Percentiles rank a stretch among this genome's conserved stretches.
Evolutionary conservation across 176 grass and related monocot genomes (phyloP).

Genomic region (Oropetium thomaeum): DNA sequence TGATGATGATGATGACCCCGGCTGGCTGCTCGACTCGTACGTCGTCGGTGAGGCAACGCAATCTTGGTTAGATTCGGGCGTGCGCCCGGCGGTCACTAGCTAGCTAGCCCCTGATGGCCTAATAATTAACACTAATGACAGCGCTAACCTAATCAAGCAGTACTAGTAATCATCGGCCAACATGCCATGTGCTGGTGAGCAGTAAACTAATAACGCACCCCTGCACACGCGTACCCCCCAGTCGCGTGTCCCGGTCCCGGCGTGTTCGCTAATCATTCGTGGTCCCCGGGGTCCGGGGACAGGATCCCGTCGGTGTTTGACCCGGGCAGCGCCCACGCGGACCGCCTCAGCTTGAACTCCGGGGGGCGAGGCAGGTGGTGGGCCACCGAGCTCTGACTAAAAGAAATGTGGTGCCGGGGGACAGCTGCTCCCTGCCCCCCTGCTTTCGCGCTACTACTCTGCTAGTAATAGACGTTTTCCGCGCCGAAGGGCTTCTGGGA

Average conservation of each 20-base stretch:
- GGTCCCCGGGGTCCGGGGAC: background rate
- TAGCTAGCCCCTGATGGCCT: conserved; percentile 18
- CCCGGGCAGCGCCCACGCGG: conserved; percentile 29
- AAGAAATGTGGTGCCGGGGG: conserved; percentile 18
- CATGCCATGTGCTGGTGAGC: conserved; percentile 34
- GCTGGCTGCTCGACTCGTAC: no score
- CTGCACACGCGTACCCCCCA: conserved; percentile 25
- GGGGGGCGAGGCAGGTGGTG: conserved; percentile 25
- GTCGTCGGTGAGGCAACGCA: background rate
- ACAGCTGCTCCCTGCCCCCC: conserved; percentile 13
- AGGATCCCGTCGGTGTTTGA: conserved; percentile 17
- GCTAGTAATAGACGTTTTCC: conserved; percentile 2
- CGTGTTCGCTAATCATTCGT: conserved; percentile 16
- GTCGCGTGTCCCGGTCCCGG: background rate
- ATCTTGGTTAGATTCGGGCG: conserved; percentile 47
- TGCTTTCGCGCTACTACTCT: conserved; percentile 1
- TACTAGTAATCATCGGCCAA: background rate
- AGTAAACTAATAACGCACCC: conserved; percentile 18
- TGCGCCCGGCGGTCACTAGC: background rate
- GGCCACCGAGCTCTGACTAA: background rate
- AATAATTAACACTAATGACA: background rate
- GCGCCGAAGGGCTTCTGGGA: conserved; percentile 2
- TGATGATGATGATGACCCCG: no score
- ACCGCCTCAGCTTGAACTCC: conserved; percentile 27
- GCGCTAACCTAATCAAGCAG: background rate